These are phyloP conservation scores for Gossypium longicalyx DNA, from an alignment of 345 rosid genomes.

Conservation along the genomic window DNA sequence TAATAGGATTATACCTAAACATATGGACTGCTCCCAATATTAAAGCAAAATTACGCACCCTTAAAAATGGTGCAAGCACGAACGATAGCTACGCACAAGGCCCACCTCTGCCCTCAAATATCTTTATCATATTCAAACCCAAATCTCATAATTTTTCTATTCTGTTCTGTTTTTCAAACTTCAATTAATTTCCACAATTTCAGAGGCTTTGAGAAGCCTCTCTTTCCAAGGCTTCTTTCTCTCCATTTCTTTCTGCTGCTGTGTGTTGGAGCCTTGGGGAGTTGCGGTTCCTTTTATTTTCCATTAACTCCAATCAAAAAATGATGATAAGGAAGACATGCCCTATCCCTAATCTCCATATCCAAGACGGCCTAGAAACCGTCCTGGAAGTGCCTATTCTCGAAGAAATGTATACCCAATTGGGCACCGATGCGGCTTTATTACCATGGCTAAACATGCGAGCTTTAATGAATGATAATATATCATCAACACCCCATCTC, in stretches of 20 bases:
- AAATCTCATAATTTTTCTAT: background rate
- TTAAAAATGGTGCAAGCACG: conserved; percentile 3
- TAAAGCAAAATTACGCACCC: background rate
- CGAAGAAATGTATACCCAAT: conserved; percentile 61
- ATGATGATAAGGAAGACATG: conserved; percentile 51
- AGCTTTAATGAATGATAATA: conserved; percentile 47
- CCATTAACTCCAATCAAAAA: background rate
- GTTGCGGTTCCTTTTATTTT: background rate
- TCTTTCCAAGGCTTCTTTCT: conserved; percentile 10
- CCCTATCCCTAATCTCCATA: conserved; percentile 60
- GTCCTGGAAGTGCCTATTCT: conserved; percentile 73
- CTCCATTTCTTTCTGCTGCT: background rate
- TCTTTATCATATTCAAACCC: background rate
- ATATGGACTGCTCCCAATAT: background rate
- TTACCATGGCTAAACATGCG: conserved; percentile 77
- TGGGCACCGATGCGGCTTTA: conserved; percentile 51
- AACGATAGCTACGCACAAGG: conserved; percentile 5
- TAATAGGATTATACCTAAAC: background rate
- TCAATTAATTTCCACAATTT: background rate
- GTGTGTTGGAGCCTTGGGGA: background rate
- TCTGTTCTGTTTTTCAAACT: background rate
- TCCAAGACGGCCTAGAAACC: conserved; percentile 53
- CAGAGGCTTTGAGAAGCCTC: conserved; percentile 22
- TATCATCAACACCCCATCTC: conserved; percentile 29
- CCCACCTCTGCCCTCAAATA: background rate